These are phyloP conservation scores for Starmerella roubikii DNA, from an alignment of 805 yeast genomes.

Conservation along the genomic window DNA sequence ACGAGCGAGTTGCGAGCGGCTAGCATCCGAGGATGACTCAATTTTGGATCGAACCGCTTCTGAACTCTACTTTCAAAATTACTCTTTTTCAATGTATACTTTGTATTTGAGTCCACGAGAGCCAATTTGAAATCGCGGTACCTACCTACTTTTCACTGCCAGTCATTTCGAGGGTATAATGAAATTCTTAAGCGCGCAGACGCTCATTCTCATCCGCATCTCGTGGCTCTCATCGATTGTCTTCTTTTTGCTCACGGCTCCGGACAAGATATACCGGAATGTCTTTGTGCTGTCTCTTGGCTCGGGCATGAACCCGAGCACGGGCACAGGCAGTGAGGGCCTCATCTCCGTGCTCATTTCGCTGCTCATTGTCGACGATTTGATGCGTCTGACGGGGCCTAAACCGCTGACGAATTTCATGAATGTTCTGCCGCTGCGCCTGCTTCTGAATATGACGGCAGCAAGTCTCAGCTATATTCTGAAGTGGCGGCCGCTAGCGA, in stretches of 20 bases:
- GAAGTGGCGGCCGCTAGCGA: constrained; percentile 18
- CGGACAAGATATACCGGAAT: constrained; percentile 20
- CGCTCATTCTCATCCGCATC: constrained; percentile 11
- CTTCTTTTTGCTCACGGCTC: constrained; percentile 22
- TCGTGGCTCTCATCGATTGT: constrained; percentile 21
- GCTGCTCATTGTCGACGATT: constrained; percentile 22
- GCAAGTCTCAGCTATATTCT: constrained; percentile 19
- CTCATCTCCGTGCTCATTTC: constrained; percentile 21
- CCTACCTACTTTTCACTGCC: too few relatives aligned
- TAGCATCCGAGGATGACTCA: too few relatives aligned
- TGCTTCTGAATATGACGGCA: constrained; percentile 20
- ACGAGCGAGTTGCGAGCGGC: too few relatives aligned
- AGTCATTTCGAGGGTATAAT: too few relatives aligned
- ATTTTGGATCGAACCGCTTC: not conserved
- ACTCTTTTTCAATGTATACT: too few relatives aligned
- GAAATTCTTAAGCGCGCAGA: constrained; percentile 5
- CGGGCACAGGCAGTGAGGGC: constrained; percentile 22
- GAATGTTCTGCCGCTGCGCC: constrained; percentile 22
- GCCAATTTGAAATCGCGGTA: too few relatives aligned
- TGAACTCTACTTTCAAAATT: too few relatives aligned
- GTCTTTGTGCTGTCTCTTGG: constrained; percentile 21
- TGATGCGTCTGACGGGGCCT: constrained; percentile 19
- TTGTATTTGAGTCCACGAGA: too few relatives aligned
- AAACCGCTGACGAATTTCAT: constrained; percentile 19
- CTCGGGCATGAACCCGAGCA: constrained; percentile 16